Evolutionary conservation across 352 stramenopile species (phyloP).

Genomic region (Phytophthora sp.): DNA sequence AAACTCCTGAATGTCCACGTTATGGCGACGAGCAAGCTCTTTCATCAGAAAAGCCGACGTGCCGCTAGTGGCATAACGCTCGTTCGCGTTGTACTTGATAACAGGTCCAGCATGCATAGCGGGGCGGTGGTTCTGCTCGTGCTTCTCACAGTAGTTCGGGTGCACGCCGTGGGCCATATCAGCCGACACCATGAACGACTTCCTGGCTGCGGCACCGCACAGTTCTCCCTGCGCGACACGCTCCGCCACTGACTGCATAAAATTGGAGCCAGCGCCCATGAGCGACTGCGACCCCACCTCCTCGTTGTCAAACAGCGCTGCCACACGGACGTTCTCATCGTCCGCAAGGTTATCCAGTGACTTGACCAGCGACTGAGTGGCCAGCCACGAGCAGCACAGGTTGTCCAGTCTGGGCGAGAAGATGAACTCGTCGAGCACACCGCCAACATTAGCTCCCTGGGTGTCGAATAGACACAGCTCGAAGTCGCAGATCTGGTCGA

Average conservation of each 20-base stretch:
- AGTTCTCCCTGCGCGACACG: constrained; percentile 69
- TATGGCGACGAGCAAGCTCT: constrained; percentile 88
- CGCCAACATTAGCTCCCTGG: constrained; percentile 92
- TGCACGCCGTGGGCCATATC: constrained; percentile 98
- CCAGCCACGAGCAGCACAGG: constrained; percentile 95
- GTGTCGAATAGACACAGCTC: constrained; percentile 97
- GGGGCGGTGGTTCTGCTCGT: constrained; percentile 94
- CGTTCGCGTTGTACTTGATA: constrained; percentile 99
- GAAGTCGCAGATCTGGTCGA: constrained; percentile 95
- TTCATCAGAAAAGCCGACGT: constrained; percentile 93
- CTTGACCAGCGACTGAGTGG: constrained; percentile 83
- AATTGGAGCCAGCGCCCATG: constrained; percentile 87
- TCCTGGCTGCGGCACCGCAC: constrained; percentile 56
- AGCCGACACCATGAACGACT: constrained; percentile 90
- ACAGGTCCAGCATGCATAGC: constrained; percentile 94
- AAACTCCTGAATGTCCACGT: constrained; percentile 95
- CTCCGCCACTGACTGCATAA: constrained; percentile 69
- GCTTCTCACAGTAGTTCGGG: constrained; percentile 97
- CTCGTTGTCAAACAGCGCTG: constrained; percentile 98
- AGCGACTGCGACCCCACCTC: constrained; percentile 94
- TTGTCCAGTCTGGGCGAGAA: constrained; percentile 98
- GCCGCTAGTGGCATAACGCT: constrained; percentile 96
- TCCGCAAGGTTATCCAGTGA: constrained; percentile 74
- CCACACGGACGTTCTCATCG: constrained; percentile 89
- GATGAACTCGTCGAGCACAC: constrained; percentile 95